Evolutionary conservation across 371 early-diverging fungal species (phyloP), one percentile per base, ranked within the genome.

Genomic region (Catenaria anguillulae): DNA sequence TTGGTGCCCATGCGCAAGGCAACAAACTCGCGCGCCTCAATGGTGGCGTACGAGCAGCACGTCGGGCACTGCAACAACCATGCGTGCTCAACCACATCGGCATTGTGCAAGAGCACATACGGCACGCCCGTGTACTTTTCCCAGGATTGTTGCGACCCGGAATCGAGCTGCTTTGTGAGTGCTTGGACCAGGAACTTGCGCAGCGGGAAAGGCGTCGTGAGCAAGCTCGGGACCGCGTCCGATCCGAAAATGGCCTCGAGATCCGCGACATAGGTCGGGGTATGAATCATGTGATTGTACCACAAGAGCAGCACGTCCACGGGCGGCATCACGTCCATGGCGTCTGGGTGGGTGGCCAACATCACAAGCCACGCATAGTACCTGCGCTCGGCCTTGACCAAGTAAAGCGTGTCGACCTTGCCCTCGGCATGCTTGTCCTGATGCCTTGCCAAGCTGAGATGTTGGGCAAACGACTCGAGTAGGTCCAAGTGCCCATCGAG

Each of bases 51-150:
- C n/a, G 56, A 56, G 26, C 35, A 40, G 40, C 56, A 56, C 36
- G 35, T 24, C n/a, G 56, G 56, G 56, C 56, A 56, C 35, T 56
- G 35, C 56, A 56, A 12, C 23, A 36, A 33, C 36, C 35, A 56
- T n/a, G 56, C 33, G 36, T 36, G 35, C 26, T 56, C 56, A 8
- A 56, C 29, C 35, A 56, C 56, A 24, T 56, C 56, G 35, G 56
- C 56, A 10, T 56, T 56, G 56, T 56, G 56, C 56, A 56, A 24
- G n/a, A 56, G 56, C 35, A 56, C 56, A 26, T 23, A 56, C 23
- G 56, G 56, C 40, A n/a, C 12, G 35, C 56, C 56, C 36, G 56
- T 56, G 12, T 31, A 56, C 23, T 31, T n/a, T 33, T 56, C 56
- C 56, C 56, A 56, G 5, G 56, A 23, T 5, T 19, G 24, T 24